phyloP scores from a whole-genome alignment of 306 rosid genomes.

The Quercus mongolica region DNA sequence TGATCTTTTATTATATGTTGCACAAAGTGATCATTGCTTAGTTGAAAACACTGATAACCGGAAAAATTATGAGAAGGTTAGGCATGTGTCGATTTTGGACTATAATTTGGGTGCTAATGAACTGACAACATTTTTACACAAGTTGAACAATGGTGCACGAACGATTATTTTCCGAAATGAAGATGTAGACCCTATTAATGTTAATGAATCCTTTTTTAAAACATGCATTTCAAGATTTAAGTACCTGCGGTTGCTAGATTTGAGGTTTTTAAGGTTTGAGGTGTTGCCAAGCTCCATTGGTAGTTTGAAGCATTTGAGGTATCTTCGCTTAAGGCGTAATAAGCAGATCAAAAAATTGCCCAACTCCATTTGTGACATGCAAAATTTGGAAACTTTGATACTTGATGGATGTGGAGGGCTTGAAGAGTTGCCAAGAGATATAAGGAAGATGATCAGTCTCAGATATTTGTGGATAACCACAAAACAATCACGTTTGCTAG shows the following conservation, averaged over 20 bases:
- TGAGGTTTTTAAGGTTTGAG: neutral
- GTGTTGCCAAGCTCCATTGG: neutral
- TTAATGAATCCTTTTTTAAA: neutral
- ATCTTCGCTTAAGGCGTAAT: neutral
- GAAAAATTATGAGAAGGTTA: neutral
- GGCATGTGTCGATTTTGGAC: constrained; percentile 3
- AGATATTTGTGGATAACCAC: neutral
- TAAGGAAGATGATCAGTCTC: too few relatives aligned
- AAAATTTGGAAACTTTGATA: neutral
- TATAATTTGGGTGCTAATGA: neutral
- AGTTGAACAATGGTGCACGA: neutral
- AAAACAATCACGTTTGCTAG: neutral
- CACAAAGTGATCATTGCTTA: neutral
- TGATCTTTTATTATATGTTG: too few relatives aligned
- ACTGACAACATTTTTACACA: neutral
- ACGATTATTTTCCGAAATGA: neutral
- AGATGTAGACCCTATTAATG: neutral
- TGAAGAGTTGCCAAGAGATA: neutral
- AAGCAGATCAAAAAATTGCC: neutral
- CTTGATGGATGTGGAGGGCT: neutral
- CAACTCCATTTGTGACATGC: neutral
- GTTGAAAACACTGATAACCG: neutral
- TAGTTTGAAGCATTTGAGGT: neutral
- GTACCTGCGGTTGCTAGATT: neutral
- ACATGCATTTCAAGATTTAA: constrained; percentile 2